phyloP scores from a whole-genome alignment of 441 rosid genomes.

The Eruca vesicaria region DNA sequence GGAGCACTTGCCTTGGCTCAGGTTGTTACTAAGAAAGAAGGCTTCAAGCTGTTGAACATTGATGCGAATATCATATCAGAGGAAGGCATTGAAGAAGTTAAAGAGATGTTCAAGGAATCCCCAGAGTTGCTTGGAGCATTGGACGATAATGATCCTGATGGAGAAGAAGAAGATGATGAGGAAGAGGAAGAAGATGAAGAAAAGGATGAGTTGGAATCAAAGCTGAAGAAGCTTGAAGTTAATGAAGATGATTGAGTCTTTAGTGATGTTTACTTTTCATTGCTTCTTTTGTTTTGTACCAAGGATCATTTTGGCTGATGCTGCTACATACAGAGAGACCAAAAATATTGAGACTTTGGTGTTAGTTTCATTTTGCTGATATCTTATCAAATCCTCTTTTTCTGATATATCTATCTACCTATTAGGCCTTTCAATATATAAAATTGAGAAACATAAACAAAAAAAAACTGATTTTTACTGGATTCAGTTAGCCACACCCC shows the following conservation, averaged over 20 bases:
- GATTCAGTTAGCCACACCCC: neutral
- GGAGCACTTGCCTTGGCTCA: conserved; percentile 71
- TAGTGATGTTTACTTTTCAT: neutral
- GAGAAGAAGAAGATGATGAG: conserved; percentile 58
- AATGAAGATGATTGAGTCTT: conserved; percentile 39
- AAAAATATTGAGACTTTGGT: conserved; percentile 3
- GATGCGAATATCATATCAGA: conserved; percentile 80
- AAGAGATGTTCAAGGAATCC: conserved; percentile 60
- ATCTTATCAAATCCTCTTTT: neutral
- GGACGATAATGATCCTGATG: conserved; percentile 92
- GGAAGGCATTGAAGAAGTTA: conserved; percentile 86
- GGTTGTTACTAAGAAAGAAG: conserved; percentile 64
- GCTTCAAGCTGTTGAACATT: conserved; percentile 66
- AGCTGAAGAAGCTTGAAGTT: conserved; percentile 69
- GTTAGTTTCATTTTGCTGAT: neutral
- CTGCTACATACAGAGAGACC: neutral
- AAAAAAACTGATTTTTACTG: neutral
- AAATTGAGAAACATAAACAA: neutral
- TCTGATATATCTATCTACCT: neutral
- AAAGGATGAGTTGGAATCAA: conserved; percentile 58
- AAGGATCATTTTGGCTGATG: conserved; percentile 11
- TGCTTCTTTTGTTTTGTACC: conserved; percentile 22
- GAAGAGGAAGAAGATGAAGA: conserved; percentile 47
- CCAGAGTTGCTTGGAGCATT: conserved; percentile 64
- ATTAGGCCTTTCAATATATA: neutral